Conservation (phyloP, 441 rosid genomes). For the Mallotus japonicus region DNA sequence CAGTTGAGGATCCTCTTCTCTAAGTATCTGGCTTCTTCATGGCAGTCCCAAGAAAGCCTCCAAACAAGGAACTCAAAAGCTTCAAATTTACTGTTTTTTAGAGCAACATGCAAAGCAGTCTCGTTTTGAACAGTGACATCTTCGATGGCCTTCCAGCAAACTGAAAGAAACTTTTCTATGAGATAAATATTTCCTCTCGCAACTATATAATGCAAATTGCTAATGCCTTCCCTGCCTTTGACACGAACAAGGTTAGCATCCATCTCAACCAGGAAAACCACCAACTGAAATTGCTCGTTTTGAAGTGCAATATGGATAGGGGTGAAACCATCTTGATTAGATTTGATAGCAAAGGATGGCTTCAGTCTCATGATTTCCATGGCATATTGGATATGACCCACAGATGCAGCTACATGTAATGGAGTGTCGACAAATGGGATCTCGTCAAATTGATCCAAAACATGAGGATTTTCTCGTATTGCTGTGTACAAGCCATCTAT, state of each 20-base stretch:
- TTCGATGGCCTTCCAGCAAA: slow-evolving; percentile 28
- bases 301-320: slow-evolving; percentile 20
- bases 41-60: background rate
- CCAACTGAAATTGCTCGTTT: background rate
- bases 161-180: slow-evolving; percentile 21
- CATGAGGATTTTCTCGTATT: slow-evolving; percentile 19
- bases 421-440: slow-evolving; percentile 31
- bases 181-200: slow-evolving; percentile 23
- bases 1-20: background rate
- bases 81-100: background rate
- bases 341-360: slow-evolving; percentile 28
- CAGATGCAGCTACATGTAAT: slow-evolving; percentile 30
- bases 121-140: slow-evolving; percentile 28
- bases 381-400: slow-evolving; percentile 29
- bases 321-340: slow-evolving; percentile 10
- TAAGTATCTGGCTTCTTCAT: background rate
- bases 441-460: slow-evolving; percentile 24
- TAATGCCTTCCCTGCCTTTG: slow-evolving; percentile 32
- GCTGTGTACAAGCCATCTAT: slow-evolving; percentile 26
- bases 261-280: slow-evolving; percentile 12
- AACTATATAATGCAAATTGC: slow-evolving; percentile 30
- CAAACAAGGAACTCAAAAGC: background rate
- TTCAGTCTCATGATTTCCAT: slow-evolving; percentile 31
- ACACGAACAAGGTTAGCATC: slow-evolving; percentile 27
- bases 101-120: slow-evolving; percentile 33